These are phyloP conservation scores for Kodamaea sagamina DNA, from an alignment of 805 yeast genomes.

Conservation along the genomic window DNA sequence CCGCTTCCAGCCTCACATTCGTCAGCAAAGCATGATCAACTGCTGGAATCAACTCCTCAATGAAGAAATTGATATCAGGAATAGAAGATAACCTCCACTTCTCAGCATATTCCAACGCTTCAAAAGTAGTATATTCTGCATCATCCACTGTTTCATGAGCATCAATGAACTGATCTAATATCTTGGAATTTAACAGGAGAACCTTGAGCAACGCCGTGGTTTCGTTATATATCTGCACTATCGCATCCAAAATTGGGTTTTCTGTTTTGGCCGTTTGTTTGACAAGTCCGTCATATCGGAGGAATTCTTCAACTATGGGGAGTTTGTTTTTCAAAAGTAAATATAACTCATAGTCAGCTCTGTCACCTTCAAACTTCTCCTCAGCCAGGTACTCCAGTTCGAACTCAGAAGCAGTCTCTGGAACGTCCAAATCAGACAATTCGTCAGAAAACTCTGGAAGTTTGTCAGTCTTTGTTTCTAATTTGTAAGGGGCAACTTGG, in stretches of 20 bases:
- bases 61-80: slow-evolving; percentile 13
- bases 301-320: slow-evolving; percentile 10
- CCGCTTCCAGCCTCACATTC: slow-evolving; percentile 7
- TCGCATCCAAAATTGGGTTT: slow-evolving; percentile 18
- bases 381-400: slow-evolving; percentile 4
- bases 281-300: slow-evolving; percentile 21
- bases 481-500: no score
- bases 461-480: no score
- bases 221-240: slow-evolving; percentile 23
- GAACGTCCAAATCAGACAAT: background rate
- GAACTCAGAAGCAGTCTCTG: background rate
- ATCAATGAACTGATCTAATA: slow-evolving; percentile 7
- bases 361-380: slow-evolving; percentile 9
- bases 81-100: slow-evolving; percentile 21
- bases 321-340: slow-evolving; percentile 11
- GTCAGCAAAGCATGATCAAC: slow-evolving; percentile 5
- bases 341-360: slow-evolving; percentile 3
- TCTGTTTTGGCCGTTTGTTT: background rate
- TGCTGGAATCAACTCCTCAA: slow-evolving; percentile 1
- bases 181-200: slow-evolving; percentile 21
- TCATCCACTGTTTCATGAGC: slow-evolving; percentile 8
- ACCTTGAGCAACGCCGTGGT: slow-evolving; percentile 30
- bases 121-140: background rate
- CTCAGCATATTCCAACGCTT: slow-evolving; percentile 13
- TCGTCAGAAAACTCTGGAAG: slow-evolving; percentile 1